phyloP scores from a whole-genome alignment of 2,329 filamentous ascomycete species.

The Hawksworthiomyces lignivorus region DNA sequence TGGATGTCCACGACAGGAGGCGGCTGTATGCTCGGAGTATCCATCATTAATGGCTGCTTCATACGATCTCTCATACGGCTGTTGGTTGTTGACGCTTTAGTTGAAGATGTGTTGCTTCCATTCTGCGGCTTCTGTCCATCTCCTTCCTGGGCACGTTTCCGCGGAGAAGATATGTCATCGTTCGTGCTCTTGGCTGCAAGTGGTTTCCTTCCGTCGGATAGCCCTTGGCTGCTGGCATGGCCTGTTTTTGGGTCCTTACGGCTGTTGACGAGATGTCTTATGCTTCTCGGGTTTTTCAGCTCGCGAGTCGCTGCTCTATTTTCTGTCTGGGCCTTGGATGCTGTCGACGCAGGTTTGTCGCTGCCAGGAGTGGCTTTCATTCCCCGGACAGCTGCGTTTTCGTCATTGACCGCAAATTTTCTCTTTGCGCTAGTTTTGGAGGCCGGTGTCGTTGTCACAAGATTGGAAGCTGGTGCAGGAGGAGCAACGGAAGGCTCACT shows the following conservation, averaged over 20 bases:
- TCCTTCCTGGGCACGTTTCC: conserved; percentile 30
- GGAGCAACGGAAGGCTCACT: not conserved
- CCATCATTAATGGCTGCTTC: conserved; percentile 21
- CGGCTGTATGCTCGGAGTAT: conserved; percentile 20
- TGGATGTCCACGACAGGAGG: conserved; percentile 7
- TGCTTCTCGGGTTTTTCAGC: conserved; percentile 31
- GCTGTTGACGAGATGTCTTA: conserved; percentile 38
- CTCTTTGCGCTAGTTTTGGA: conserved; percentile 47
- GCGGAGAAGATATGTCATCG: conserved; percentile 50
- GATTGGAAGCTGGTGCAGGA: not conserved
- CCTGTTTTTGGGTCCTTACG: conserved; percentile 29
- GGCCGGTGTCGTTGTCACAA: not conserved
- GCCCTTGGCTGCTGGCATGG: conserved; percentile 17
- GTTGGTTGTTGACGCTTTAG: too few relatives aligned
- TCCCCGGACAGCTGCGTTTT: conserved; percentile 32
- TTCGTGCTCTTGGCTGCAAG: conserved; percentile 53
- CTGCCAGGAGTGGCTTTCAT: conserved; percentile 21
- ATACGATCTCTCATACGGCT: conserved; percentile 12
- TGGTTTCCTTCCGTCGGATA: conserved; percentile 34
- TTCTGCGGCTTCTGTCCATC: not conserved
- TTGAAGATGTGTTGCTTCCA: too few relatives aligned
- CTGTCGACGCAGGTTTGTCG: conserved; percentile 18
- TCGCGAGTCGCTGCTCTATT: conserved; percentile 11
- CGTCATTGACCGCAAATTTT: conserved; percentile 49
- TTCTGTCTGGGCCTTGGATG: conserved; percentile 12